These are phyloP conservation scores for Knufia fluminis DNA, from an alignment of 2,329 filamentous ascomycete species.

Conservation along the genomic window DNA sequence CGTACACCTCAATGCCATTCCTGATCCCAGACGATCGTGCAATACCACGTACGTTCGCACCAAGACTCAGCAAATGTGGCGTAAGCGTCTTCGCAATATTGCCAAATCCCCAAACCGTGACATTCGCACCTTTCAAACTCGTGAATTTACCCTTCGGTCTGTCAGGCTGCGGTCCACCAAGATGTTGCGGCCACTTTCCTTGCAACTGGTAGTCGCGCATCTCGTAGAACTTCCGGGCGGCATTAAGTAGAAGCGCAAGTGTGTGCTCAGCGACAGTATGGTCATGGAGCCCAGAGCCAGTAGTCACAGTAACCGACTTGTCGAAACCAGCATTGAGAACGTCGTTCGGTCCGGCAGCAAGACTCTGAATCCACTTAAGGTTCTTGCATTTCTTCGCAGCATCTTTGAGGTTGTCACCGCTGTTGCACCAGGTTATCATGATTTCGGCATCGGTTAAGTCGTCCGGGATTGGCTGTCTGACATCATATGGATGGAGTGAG, in stretches of 20 bases:
- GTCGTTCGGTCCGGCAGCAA: constrained; percentile 58
- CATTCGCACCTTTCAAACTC: constrained; percentile 49
- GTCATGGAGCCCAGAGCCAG: constrained; percentile 56
- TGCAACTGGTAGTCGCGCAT: constrained; percentile 51
- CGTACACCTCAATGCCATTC: constrained; percentile 49
- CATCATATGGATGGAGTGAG: constrained; percentile 51
- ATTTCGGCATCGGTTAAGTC: constrained; percentile 51
- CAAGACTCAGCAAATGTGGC: constrained; percentile 46
- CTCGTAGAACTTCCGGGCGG: constrained; percentile 18
- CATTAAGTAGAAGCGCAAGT: constrained; percentile 39
- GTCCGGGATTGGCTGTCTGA: constrained; percentile 47
- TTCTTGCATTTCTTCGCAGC: constrained; percentile 47
- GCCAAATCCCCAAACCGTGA: constrained; percentile 57
- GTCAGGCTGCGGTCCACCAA: constrained; percentile 46
- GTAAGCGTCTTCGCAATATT: constrained; percentile 56
- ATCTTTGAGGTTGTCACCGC: constrained; percentile 46
- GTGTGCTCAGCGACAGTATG: constrained; percentile 57
- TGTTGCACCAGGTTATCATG: constrained; percentile 56
- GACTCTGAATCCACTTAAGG: constrained; percentile 57
- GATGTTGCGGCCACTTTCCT: constrained; percentile 50
- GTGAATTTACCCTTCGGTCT: constrained; percentile 47
- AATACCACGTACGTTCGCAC: constrained; percentile 50
- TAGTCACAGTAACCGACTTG: constrained; percentile 43
- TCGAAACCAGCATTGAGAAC: constrained; percentile 55
- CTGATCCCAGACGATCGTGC: constrained; percentile 50